Conservation (phyloP, 371 early-diverging fungal genomes). For the Mortierella sp. region DNA sequence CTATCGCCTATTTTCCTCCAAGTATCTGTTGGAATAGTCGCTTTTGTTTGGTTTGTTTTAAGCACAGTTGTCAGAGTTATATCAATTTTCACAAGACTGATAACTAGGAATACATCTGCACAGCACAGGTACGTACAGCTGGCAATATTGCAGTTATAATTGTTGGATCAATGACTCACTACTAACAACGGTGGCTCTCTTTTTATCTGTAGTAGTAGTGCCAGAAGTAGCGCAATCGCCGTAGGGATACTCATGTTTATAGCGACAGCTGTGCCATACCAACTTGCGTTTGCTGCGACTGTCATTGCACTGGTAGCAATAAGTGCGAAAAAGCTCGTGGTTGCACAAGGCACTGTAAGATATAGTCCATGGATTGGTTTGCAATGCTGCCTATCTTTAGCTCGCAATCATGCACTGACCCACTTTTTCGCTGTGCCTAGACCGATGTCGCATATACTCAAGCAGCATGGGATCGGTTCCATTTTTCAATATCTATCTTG, state of each 20-base stretch:
- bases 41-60: constrained; percentile 63
- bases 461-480: constrained; percentile 56
- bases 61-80: constrained; percentile 33
- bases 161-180: neutral
- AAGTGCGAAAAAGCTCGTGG: constrained; percentile 62
- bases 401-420: neutral
- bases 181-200: neutral
- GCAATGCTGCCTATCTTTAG: neutral
- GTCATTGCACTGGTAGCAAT: constrained; percentile 74
- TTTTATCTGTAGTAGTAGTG: neutral
- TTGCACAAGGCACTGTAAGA: constrained; percentile 57
- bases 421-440: constrained; percentile 1
- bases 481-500: constrained; percentile 64
- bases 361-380: too few relatives aligned
- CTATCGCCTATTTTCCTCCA: constrained; percentile 63
- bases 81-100: constrained; percentile 3
- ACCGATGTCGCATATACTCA: neutral
- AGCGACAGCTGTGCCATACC: constrained; percentile 78
- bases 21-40: constrained; percentile 64
- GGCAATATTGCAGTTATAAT: neutral
- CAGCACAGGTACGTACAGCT: neutral
- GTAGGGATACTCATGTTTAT: constrained; percentile 67
- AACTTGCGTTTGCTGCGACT: constrained; percentile 80
- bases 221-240: constrained; percentile 54
- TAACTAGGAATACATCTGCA: neutral